Base-by-base conservation (phyloP, 495 filamentous ascomycete genomes). In the Tetracladium marchalianum region DNA sequence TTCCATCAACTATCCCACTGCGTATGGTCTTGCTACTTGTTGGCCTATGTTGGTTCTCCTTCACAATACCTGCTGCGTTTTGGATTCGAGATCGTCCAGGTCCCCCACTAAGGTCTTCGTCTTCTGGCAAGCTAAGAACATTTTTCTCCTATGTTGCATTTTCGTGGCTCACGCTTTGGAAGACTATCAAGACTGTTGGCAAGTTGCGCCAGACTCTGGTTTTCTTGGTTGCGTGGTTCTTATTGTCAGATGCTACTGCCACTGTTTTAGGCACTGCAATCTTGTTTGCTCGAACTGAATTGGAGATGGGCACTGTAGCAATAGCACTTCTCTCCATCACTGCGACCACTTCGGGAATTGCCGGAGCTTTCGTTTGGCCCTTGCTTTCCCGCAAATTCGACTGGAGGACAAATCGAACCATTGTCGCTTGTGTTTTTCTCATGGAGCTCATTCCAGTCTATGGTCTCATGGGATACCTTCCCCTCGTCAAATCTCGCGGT, bases 241-340 rank as follows among this genome's bases (percentile, higher is more conserved):
- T 98, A 8, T 77, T 98, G 8, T 89, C 83, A 38, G 92, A 98
- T 48, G 86, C 83, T 34, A 89, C 96, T 52, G 92, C 92, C 11
- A 98, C 92, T 0, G 87, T 93, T 13, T 90, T 85, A 44, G 93
- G 92, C 5, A 96, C 92, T 8, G 92, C 92, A 4, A 86, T 98
- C 24, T 72, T 98, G 9, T 98, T 95, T 60, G 92, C 88, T 1
- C 95, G 97, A 65, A 98, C 90, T 0, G 77, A 90, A 46, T 73
- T 98, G 4, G 71, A 83, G 52, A 97, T 98, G 92, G 75, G 82
- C 39, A 81, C 89, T 1, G 87, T 87, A 50, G 83, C 82, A 12
- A 68, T 98, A 13, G 92, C 88, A 5, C 66, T 96, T 61, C 95
- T 98, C 57, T 93, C 86, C 53, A 87, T 98, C 39, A 85, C 95